Evolutionary conservation across 148 eudicot species (phyloP).

Genomic region (Beta vulgaris): DNA sequence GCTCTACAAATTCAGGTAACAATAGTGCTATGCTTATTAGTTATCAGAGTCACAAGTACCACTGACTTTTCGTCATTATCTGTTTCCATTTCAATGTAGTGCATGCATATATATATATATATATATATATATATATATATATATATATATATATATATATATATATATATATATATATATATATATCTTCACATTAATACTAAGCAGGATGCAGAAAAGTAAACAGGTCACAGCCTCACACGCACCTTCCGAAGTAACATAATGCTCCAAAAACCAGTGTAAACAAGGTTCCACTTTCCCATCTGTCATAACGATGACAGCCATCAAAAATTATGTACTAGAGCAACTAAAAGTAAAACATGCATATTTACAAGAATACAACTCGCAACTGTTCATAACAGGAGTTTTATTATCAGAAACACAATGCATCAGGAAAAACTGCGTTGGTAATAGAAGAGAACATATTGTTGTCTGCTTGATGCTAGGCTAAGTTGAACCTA

Average conservation of each 20-base stretch:
- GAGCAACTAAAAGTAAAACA: not conserved
- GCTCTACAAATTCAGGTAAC: not conserved
- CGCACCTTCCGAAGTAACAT: conserved; percentile 84
- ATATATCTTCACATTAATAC: not conserved
- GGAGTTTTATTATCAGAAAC: too few relatives aligned
- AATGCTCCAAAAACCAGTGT: conserved; percentile 72
- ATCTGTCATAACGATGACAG: conserved; percentile 59
- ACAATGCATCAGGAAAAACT: not conserved
- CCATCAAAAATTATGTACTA: conserved; percentile 35
- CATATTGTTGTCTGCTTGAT: conserved; percentile 4
- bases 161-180: too few relatives aligned
- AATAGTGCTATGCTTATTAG: not conserved
- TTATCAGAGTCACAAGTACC: not conserved
- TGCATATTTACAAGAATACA: not conserved
- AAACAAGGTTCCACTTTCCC: conserved; percentile 80
- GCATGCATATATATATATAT: too few relatives aligned
- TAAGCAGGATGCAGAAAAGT: not conserved
- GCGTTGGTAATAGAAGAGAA: not conserved
- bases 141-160: too few relatives aligned
- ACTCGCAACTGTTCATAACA: not conserved
- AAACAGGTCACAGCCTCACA: conserved; percentile 5
- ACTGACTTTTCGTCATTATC: not conserved
- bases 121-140: too few relatives aligned
- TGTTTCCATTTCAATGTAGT: not conserved
- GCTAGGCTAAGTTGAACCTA: not conserved